Evolutionary conservation across 192 early-diverging fungal genomes (phyloP).

Genomic region (Gaertneriomyces semiglobifer): DNA sequence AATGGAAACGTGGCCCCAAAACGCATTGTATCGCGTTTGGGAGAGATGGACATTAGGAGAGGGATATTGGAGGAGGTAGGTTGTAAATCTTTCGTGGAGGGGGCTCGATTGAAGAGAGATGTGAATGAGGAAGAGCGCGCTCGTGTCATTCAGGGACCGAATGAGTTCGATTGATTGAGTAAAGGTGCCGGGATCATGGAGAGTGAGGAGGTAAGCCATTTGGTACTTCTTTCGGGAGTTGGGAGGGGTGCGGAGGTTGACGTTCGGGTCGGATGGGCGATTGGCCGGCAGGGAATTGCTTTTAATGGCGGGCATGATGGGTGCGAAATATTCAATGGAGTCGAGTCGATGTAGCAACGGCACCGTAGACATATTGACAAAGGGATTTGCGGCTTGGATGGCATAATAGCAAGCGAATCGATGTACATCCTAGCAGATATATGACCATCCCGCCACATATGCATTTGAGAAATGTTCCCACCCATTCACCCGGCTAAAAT

Average conservation of each 20-base stretch:
- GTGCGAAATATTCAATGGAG: slow-evolving; percentile 12
- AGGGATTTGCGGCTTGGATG: slow-evolving; percentile 38
- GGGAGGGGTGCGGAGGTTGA: slow-evolving; percentile 15
- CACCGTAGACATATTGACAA: slow-evolving; percentile 29
- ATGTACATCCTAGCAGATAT: slow-evolving; percentile 23
- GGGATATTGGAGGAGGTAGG: no score
- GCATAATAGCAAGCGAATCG: slow-evolving; percentile 43
- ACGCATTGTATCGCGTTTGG: slow-evolving; percentile 16
- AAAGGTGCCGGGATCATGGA: slow-evolving; percentile 32
- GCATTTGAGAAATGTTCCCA: no score
- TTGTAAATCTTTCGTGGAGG: background rate
- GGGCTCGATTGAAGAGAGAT: slow-evolving; percentile 30
- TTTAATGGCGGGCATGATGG: slow-evolving; percentile 15
- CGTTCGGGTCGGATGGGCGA: no score
- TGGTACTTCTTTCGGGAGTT: slow-evolving; percentile 25
- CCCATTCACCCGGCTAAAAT: no score
- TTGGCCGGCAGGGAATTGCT: background rate
- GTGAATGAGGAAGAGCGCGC: slow-evolving; percentile 44
- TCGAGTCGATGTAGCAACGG: slow-evolving; percentile 34
- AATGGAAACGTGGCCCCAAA: slow-evolving; percentile 47
- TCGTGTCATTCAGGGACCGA: slow-evolving; percentile 39
- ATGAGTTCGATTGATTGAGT: slow-evolving; percentile 25
- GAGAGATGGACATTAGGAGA: slow-evolving; percentile 39
- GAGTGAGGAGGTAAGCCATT: slow-evolving; percentile 49
- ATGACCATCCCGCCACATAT: no score